Conservation (phyloP, 768 basidiomycete genomes). For the Obba rivulosa region DNA sequence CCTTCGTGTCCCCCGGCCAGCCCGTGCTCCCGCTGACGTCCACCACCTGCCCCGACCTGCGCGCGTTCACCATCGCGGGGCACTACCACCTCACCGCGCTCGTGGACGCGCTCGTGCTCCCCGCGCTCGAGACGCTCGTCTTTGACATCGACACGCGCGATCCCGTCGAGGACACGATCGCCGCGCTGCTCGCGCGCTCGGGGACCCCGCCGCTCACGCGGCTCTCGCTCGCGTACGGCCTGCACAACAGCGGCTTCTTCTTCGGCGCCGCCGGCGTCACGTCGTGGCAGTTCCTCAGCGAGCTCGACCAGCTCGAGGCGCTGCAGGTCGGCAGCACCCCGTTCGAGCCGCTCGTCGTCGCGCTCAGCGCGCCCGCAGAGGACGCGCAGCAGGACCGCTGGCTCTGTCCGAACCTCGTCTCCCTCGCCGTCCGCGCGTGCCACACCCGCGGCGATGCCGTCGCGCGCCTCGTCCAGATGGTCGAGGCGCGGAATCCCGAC, state of each 20-base stretch:
- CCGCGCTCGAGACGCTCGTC: slow-evolving; percentile 50
- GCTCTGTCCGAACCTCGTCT: slow-evolving; percentile 58
- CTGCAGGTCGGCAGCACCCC: slow-evolving; percentile 62
- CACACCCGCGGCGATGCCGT: slow-evolving; percentile 62
- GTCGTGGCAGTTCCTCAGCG: slow-evolving; percentile 62
- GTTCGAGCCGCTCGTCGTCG: slow-evolving; percentile 56
- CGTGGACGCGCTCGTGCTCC: slow-evolving; percentile 55
- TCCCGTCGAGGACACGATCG: slow-evolving; percentile 67
- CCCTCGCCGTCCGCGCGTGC: slow-evolving; percentile 59
- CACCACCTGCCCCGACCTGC: slow-evolving; percentile 49
- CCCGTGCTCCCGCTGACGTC: slow-evolving; percentile 58
- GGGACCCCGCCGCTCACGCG: slow-evolving; percentile 49
- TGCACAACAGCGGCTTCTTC: slow-evolving; percentile 38
- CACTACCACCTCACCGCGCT: slow-evolving; percentile 60
- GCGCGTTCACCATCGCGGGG: slow-evolving; percentile 55
- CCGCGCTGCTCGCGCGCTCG: slow-evolving; percentile 55
- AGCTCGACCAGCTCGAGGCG: slow-evolving; percentile 51
- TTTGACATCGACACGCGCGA: slow-evolving; percentile 75
- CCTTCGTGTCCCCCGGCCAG: slow-evolving; percentile 56
- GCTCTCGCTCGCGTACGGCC: slow-evolving; percentile 60
- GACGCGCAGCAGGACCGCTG: slow-evolving; percentile 46
- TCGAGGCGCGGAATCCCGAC: slow-evolving; percentile 66
- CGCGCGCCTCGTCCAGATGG: slow-evolving; percentile 62
- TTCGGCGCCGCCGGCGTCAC: slow-evolving; percentile 56
- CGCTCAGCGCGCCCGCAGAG: slow-evolving; percentile 57